Base-by-base conservation (phyloP, 768 basidiomycete genomes). In the Psilocybe cubensis region DNA sequence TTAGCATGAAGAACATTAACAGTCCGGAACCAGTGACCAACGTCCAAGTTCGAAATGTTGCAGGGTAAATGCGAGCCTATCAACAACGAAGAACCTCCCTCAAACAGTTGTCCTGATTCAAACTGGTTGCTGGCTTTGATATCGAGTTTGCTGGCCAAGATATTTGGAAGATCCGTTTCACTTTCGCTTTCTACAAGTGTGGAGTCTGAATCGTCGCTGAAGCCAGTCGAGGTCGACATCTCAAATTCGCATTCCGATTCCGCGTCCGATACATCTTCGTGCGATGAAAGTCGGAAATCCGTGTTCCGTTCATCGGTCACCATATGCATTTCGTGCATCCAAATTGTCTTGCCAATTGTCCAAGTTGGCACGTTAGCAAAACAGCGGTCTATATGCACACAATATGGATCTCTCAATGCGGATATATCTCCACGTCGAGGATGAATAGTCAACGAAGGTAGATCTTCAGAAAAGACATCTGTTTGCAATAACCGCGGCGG, bases 301-400 rank as follows among this genome's bases (percentile, higher is more conserved):
- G 41, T 48, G 12, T 45, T 18, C 11, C 61, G 67, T n/a, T 58
- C 54, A 41, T 61, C 63, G 8, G 66, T 50, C 8, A 67, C 66
- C 57, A 78, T 68, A 43, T 83, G 81, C 64, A 90, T 68, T 59
- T 86, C 83, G 59, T 80, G 80, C 69, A 85, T 77, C 75, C 83
- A 89, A n/a, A 89, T 62, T 38, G 78, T 80, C 74, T 89, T 89
- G 42, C 76, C 71, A 65, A 89, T 83, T 18, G 88, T 89, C 83
- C 87, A 88, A 45, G 84, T 66, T 3, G 84, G 82, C 63, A 85
- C 74, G 29, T 69, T 73, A 57, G 78, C 78, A 62, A 89, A 87
- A 60, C 74, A 83, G 10, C 82, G 82, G 67, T 90, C 88, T 48
- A 86, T 75, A 49, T 82, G 74, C 57, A 73, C 76, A 47, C 78